Evolutionary conservation across 108 stramenopile genomes (phyloP).

Genomic region (Thalassiosira profunda): DNA sequence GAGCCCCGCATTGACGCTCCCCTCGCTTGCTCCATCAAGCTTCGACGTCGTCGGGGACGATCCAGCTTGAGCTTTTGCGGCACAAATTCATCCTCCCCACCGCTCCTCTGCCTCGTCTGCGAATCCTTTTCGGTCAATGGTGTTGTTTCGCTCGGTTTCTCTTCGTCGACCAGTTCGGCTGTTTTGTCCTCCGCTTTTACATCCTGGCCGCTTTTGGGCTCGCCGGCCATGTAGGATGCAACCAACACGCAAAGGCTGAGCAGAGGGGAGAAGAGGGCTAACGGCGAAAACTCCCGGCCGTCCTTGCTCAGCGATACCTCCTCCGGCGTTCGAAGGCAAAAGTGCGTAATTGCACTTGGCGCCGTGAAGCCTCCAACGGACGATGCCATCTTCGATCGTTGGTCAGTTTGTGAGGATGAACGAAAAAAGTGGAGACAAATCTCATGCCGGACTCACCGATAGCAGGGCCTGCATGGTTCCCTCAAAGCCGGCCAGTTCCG

Average conservation of each 20-base stretch:
- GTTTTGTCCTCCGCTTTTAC: background rate
- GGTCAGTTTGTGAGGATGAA: background rate
- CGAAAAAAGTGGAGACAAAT: background rate
- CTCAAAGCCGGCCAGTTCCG: constrained; percentile 41
- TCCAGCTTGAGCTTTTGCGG: no score
- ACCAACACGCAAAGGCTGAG: constrained; percentile 19
- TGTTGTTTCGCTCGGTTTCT: constrained; percentile 2
- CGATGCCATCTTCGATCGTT: constrained; percentile 44
- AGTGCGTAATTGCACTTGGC: constrained; percentile 69
- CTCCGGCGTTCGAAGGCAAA: constrained; percentile 63
- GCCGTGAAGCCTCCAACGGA: constrained; percentile 69
- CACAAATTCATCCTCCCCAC: no score
- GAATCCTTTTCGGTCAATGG: constrained; percentile 1
- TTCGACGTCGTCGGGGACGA: no score
- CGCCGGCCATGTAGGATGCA: constrained; percentile 8
- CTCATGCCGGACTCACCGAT: constrained; percentile 8
- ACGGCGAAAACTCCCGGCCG: constrained; percentile 53
- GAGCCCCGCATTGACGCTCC: no score
- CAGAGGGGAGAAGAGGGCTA: constrained; percentile 41
- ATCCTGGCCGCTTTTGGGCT: background rate
- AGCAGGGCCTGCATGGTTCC: constrained; percentile 77
- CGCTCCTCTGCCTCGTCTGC: background rate
- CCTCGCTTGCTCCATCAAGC: no score
- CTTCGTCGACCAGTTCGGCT: background rate
- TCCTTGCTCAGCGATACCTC: constrained; percentile 56